phyloP scores from a whole-genome alignment of 805 yeast species.

The Wickerhamiella nectarea region DNA sequence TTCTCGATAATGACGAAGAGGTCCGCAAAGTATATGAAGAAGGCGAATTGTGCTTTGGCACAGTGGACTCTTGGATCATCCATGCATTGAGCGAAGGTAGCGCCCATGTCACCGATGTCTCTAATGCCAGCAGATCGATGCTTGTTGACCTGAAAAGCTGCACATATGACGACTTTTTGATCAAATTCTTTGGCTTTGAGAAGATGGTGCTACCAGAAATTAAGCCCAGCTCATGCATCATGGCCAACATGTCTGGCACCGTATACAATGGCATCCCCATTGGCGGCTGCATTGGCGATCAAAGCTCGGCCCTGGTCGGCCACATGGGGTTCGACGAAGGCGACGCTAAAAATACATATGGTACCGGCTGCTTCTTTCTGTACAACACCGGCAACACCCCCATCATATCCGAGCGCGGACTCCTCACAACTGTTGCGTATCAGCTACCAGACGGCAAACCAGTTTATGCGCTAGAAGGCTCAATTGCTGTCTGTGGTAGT shows the following conservation, averaged over 20 bases:
- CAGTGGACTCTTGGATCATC: slow-evolving; percentile 88
- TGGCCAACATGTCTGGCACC: slow-evolving; percentile 19
- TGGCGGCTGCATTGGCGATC: slow-evolving; percentile 88
- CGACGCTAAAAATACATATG: slow-evolving; percentile 88
- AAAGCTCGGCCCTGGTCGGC: slow-evolving; percentile 85
- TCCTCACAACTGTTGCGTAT: slow-evolving; percentile 79
- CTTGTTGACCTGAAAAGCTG: slow-evolving; percentile 69
- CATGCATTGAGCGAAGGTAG: slow-evolving; percentile 60
- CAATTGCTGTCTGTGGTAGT: slow-evolving; percentile 92
- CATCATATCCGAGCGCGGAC: slow-evolving; percentile 62
- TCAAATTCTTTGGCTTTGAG: slow-evolving; percentile 71
- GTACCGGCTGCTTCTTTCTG: slow-evolving; percentile 86
- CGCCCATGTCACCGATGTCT: slow-evolving; percentile 67
- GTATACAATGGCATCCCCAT: slow-evolving; percentile 46
- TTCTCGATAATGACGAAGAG: slow-evolving; percentile 60
- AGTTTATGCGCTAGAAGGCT: slow-evolving; percentile 85
- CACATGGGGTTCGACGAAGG: slow-evolving; percentile 76
- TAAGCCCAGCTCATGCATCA: slow-evolving; percentile 58
- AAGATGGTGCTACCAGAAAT: slow-evolving; percentile 62
- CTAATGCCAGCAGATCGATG: slow-evolving; percentile 85
- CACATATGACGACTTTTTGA: slow-evolving; percentile 61
- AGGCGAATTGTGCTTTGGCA: slow-evolving; percentile 81
- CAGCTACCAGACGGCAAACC: slow-evolving; percentile 71
- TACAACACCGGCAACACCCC: slow-evolving; percentile 73
- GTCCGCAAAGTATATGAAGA: slow-evolving; percentile 55